Evolutionary conservation across 768 basidiomycete genomes (phyloP).

Genomic region (Phylloporus sp.): DNA sequence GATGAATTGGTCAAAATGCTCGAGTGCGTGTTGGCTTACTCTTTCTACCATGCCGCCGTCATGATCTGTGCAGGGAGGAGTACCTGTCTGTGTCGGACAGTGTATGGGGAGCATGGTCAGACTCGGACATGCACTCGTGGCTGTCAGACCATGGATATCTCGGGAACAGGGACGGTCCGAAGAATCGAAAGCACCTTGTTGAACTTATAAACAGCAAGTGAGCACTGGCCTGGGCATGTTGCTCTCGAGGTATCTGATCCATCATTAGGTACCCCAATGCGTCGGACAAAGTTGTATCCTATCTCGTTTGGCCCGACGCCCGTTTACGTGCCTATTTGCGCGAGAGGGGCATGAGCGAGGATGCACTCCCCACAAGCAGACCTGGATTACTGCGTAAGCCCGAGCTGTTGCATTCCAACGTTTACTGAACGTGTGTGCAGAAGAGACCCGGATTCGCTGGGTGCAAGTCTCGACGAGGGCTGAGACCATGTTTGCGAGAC

Average conservation of each 20-base stretch:
- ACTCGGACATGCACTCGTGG: constrained; percentile 67
- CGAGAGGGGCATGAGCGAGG: constrained; percentile 67
- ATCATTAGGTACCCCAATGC: constrained; percentile 50
- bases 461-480: constrained; percentile 57
- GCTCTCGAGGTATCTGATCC: not conserved
- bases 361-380: constrained; percentile 56
- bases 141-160: constrained; percentile 70
- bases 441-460: constrained; percentile 78
- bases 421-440: constrained; percentile 29
- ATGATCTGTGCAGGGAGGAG: constrained; percentile 49
- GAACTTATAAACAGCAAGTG: constrained; percentile 69
- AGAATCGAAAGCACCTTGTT: constrained; percentile 73
- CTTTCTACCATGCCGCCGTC: too few species aligned
- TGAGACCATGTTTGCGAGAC: constrained; percentile 51
- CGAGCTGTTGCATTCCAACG: constrained; percentile 11
- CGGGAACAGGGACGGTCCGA: constrained; percentile 40
- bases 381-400: constrained; percentile 71
- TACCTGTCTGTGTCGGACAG: constrained; percentile 58
- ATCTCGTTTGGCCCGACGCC: constrained; percentile 90
- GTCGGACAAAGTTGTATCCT: constrained; percentile 46
- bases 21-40: constrained; percentile 37
- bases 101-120: constrained; percentile 65
- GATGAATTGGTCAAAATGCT: constrained; percentile 79
- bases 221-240: constrained; percentile 1
- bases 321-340: constrained; percentile 86